Base-by-base conservation (phyloP, 73 alveolate species). In the Uronychia setigera region DNA sequence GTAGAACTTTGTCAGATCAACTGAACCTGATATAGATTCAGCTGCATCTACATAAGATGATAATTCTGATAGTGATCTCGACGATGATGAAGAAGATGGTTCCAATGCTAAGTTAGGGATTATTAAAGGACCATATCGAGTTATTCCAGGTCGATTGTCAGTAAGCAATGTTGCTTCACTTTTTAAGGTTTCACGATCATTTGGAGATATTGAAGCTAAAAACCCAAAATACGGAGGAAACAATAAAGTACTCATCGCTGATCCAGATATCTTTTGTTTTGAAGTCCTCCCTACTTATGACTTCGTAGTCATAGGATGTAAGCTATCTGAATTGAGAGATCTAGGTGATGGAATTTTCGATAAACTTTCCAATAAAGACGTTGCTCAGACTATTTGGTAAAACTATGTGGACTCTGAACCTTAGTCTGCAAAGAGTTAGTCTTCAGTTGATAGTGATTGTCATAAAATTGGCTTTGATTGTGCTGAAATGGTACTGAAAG, bases 151-250 rank as follows among this genome's bases (percentile, higher is more conserved):
- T n/a, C 76, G 97, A 35, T 78, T 94, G 60, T 94, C 96, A 31
- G 87, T 89, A 46, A 46, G n/a, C 67, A 5, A 11, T 19, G 19
- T 46, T 46, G 19, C 5, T 11, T 5, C 67, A 19, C 26, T 57
- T 0, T 80, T 34, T 19, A 11, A 46, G 67, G 67, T 46, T 78
- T 89, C 96, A 29, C 74, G 99, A 74, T 92, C 98, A 0, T 88
- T 96, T 27, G 99, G 99, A 26, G 99, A 96, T 80, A 86, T 95
- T 11, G 97, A 91, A 35, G 98, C 98, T 14, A 96, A 96, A 89
- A 80, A 86, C 59, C 81, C 92, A 31, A 87, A 82, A 29, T 91
- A 86, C 33, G 99, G 99, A 0, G 99, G 99, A 19, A 90, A 90
- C 80, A 82, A 88, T 57, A 93, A 92, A 30, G 99, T 96, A 1